These are phyloP conservation scores for Takakia lepidozioides DNA, from an alignment of 225 moss, liverwort and hornwort species.

Conservation along the genomic window DNA sequence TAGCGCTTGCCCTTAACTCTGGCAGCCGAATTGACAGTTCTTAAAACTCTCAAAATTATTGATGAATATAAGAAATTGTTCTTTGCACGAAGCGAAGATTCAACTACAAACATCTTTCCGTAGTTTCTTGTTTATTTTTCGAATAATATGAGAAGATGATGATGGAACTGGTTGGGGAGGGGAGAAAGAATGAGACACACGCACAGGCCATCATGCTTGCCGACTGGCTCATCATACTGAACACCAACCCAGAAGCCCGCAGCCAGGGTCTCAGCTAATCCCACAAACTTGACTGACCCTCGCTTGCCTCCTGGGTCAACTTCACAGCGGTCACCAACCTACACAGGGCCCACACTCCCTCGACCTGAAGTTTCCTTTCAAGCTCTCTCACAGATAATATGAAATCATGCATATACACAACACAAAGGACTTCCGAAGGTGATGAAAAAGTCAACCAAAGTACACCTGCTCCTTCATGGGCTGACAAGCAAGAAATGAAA, in stretches of 20 bases:
- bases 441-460: too few species aligned
- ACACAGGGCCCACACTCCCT: too few species aligned
- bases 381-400: too few species aligned
- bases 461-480: not conserved
- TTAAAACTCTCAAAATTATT: not conserved
- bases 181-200: slow-evolving; percentile 5
- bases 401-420: too few species aligned
- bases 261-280: slow-evolving; percentile 65
- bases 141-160: too few species aligned
- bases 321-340: slow-evolving; percentile 94
- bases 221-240: slow-evolving; percentile 95
- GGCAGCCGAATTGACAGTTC: slow-evolving; percentile 2
- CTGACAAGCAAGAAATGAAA: too few species aligned
- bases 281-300: slow-evolving; percentile 78
- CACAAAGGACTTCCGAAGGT: too few species aligned
- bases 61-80: not conserved
- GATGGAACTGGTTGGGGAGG: too few species aligned
- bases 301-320: slow-evolving; percentile 97
- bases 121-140: too few species aligned
- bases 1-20: slow-evolving; percentile 85
- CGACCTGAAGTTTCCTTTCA: too few species aligned
- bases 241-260: slow-evolving; percentile 95
- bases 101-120: too few species aligned
- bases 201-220: slow-evolving; percentile 98
- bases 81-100: too few species aligned